Percentiles rank a stretch among this genome's conserved stretches.
Evolutionary conservation across 2,329 filamentous ascomycete species (phyloP).

Genomic region (Colletotrichum tofieldiae): DNA sequence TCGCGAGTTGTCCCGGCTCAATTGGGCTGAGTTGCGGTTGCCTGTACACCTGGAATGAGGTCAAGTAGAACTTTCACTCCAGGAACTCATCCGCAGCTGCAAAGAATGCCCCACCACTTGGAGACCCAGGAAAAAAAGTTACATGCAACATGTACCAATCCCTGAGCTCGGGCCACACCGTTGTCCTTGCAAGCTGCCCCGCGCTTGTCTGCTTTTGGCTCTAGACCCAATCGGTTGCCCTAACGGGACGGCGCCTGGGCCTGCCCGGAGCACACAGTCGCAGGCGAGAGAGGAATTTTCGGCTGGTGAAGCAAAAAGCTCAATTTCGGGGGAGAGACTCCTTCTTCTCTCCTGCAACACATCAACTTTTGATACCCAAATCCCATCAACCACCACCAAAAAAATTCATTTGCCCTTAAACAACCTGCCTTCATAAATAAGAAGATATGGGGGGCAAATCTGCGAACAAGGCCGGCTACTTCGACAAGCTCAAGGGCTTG

Average conservation of each 20-base stretch:
- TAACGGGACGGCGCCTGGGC: constrained; percentile 48
- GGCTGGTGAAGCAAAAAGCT: constrained; percentile 37
- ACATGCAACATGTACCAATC: constrained; percentile 53
- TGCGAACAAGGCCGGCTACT: constrained; percentile 95
- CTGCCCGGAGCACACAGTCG: constrained; percentile 17
- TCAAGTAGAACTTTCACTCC: constrained; percentile 36
- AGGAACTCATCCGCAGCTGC: constrained; percentile 18
- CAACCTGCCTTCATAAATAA: constrained; percentile 95
- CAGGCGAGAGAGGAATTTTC: constrained; percentile 30
- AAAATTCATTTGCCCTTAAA: constrained; percentile 84
- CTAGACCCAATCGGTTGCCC: constrained; percentile 50
- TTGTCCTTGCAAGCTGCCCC: constrained; percentile 11
- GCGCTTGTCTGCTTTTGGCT: constrained; percentile 41
- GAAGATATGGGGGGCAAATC: constrained; percentile 99
- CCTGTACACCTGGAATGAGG: neutral
- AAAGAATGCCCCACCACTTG: constrained; percentile 18
- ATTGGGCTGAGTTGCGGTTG: constrained; percentile 20
- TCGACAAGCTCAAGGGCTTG: constrained; percentile 99
- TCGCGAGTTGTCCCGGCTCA: constrained; percentile 1
- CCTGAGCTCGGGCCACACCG: constrained; percentile 30
- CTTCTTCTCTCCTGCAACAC: constrained; percentile 21
- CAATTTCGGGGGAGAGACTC: constrained; percentile 4
- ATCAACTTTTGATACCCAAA: constrained; percentile 44
- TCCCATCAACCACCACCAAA: constrained; percentile 42
- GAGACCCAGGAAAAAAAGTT: constrained; percentile 52